A percentile compares a stretch with the other conserved stretches of the same genome.
Conservation (phyloP, 495 filamentous ascomycete species). For the Penicillium roqueforti region DNA sequence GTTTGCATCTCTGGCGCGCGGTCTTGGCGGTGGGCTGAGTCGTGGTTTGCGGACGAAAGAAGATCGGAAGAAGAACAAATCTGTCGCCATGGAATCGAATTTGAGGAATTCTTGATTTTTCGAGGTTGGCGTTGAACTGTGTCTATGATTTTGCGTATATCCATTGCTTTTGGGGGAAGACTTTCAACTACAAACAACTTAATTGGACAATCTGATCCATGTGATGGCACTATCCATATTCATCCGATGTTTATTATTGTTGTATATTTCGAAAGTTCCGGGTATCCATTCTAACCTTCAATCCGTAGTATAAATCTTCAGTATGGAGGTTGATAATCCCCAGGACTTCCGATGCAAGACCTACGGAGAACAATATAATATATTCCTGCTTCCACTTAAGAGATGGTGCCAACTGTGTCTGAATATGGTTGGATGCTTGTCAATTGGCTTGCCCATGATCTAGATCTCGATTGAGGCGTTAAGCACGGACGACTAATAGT, state of each 20-base stretch:
- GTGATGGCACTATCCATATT: not conserved
- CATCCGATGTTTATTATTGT: slow-evolving; percentile 15
- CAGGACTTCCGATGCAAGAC: too few species aligned
- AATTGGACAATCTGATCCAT: not conserved
- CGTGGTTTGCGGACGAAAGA: slow-evolving; percentile 35
- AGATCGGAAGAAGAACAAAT: slow-evolving; percentile 27
- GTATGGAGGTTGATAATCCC: too few species aligned
- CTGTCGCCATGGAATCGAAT: slow-evolving; percentile 14
- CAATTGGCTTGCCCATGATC: not conserved
- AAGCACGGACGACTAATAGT: slow-evolving; percentile 5
- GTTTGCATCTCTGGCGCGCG: slow-evolving; percentile 45
- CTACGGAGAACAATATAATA: too few species aligned
- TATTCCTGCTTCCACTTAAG: too few species aligned
- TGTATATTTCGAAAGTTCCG: not conserved
- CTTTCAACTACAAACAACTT: not conserved
- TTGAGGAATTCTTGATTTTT: slow-evolving; percentile 5
- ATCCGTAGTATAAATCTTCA: slow-evolving; percentile 24
- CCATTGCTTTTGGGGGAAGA: not conserved
- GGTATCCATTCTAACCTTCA: slow-evolving; percentile 50
- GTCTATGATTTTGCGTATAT: not conserved
- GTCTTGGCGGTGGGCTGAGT: slow-evolving; percentile 43
- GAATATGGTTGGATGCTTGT: not conserved
- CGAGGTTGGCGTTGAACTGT: not conserved
- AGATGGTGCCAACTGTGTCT: too few species aligned
- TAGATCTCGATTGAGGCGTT: not conserved